Conservation (phyloP, 1,284 basidiomycete species). For the Leccinum proliferum region DNA sequence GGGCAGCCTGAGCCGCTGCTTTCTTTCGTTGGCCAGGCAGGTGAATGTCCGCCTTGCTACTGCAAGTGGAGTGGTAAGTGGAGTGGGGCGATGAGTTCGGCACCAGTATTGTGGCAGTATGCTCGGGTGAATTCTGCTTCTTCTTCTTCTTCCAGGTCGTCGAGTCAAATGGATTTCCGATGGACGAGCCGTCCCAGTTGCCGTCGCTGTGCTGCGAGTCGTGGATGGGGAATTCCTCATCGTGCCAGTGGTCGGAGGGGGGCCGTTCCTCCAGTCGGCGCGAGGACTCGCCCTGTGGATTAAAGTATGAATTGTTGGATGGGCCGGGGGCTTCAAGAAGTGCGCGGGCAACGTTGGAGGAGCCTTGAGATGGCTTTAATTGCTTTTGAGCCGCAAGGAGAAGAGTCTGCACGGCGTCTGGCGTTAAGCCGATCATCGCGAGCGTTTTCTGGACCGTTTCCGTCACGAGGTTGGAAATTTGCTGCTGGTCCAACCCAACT, state of each 20-base stretch:
- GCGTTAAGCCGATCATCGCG: not conserved
- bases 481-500: not conserved
- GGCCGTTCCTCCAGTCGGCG: no score
- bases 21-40: not conserved
- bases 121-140: no score
- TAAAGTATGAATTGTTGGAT: no score
- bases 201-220: no score
- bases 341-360: no score
- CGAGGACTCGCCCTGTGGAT: no score
- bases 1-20: not conserved
- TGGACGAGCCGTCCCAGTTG: not conserved
- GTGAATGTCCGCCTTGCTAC: not conserved
- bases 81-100: not conserved
- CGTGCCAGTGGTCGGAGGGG: no score
- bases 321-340: no score
- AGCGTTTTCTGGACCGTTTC: not conserved
- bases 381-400: not conserved
- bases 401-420: not conserved
- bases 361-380: no score
- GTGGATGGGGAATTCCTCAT: not conserved
- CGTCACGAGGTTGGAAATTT: not conserved
- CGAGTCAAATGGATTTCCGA: not conserved
- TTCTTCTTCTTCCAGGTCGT: not conserved
- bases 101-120: not conserved
- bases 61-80: no score